Conservation (phyloP, 805 yeast species). For the Starmerella khaoyaiensis region DNA sequence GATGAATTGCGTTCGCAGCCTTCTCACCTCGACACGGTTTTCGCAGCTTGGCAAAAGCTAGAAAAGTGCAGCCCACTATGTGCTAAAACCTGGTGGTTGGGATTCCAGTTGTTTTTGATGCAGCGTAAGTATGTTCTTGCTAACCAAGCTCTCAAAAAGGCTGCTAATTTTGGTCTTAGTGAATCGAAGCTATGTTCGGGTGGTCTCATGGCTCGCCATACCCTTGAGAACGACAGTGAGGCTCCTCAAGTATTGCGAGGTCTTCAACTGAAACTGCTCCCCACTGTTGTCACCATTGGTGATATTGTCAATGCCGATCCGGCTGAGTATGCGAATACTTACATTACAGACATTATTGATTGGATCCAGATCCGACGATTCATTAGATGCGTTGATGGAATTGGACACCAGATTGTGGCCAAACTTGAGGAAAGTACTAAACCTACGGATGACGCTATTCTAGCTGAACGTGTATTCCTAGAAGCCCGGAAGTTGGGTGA, state of each 20-base stretch:
- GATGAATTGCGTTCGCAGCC: constrained; percentile 34
- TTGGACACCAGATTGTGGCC: constrained; percentile 12
- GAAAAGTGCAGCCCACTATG: constrained; percentile 7
- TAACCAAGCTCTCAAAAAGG: constrained; percentile 37
- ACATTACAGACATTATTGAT: constrained; percentile 20
- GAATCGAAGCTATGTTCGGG: constrained; percentile 23
- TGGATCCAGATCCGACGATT: constrained; percentile 23
- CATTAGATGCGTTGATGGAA: constrained; percentile 13
- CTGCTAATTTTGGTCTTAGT: constrained; percentile 30
- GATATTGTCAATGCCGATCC: constrained; percentile 19
- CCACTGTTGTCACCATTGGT: constrained; percentile 19
- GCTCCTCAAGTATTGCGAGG: constrained; percentile 36
- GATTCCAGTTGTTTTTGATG: constrained; percentile 33
- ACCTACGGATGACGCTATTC: constrained; percentile 1
- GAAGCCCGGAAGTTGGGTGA: too few relatives aligned
- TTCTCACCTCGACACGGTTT: constrained; percentile 35
- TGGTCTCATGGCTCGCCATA: constrained; percentile 28
- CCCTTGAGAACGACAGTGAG: constrained; percentile 28
- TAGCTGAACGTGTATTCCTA: too few relatives aligned
- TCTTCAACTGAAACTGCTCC: constrained; percentile 23
- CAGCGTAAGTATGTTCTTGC: constrained; percentile 42
- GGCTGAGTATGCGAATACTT: constrained; percentile 20
- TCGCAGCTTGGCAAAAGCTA: constrained; percentile 31
- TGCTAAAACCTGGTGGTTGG: constrained; percentile 35
- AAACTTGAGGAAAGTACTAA: constrained; percentile 1